Conservation (phyloP, 2,329 filamentous ascomycete genomes). For the Microcyclosporella mali region DNA sequence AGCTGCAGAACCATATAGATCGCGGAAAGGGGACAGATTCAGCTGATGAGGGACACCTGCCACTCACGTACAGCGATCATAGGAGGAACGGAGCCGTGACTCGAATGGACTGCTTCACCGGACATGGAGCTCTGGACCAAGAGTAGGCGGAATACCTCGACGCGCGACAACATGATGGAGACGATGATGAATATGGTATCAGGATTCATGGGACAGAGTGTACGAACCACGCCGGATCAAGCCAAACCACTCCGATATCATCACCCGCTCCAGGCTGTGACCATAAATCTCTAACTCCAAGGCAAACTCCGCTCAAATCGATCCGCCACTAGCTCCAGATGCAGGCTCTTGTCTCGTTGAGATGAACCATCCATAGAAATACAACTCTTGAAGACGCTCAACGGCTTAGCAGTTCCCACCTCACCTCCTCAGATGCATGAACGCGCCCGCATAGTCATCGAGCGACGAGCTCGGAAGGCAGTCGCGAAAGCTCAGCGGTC, state of each 20-base stretch:
- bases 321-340: neutral
- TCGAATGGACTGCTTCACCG: too few relatives aligned
- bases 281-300: neutral
- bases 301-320: neutral
- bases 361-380: conserved; percentile 1
- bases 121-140: too few relatives aligned
- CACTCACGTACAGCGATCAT: too few relatives aligned
- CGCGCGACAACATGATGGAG: too few relatives aligned
- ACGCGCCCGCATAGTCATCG: conserved; percentile 30
- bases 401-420: neutral
- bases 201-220: neutral
- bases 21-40: conserved; percentile 82
- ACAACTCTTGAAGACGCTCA: neutral
- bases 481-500: conserved; percentile 32
- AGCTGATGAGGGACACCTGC: conserved; percentile 23
- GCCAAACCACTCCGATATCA: neutral
- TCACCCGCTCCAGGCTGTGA: too few relatives aligned
- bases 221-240: conserved; percentile 3
- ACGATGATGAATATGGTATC: too few relatives aligned
- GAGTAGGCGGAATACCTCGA: too few relatives aligned
- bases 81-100: too few relatives aligned
- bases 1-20: conserved; percentile 65
- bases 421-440: conserved; percentile 15
- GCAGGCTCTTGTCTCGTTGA: neutral
- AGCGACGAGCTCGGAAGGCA: conserved; percentile 31